phyloP scores from a whole-genome alignment of 805 yeast genomes.

The Candida takata region DNA sequence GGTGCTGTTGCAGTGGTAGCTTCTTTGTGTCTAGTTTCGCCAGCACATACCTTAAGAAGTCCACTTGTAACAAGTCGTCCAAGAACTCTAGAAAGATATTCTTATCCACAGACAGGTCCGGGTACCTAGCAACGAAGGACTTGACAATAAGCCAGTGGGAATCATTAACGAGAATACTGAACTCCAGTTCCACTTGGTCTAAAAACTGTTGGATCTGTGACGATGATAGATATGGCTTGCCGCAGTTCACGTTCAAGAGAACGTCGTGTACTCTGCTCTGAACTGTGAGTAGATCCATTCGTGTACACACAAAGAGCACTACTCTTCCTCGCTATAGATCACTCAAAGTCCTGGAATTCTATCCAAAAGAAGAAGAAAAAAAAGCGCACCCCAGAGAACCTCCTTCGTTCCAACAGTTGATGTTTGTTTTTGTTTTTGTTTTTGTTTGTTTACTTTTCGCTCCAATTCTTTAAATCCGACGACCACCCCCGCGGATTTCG shows the following conservation, averaged over 20 bases:
- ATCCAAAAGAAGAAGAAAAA: too few species aligned
- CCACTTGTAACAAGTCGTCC: conserved; percentile 13
- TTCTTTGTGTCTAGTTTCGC: conserved; percentile 8
- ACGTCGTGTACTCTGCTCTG: conserved; percentile 9
- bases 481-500: too few species aligned
- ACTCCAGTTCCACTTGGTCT: conserved; percentile 11
- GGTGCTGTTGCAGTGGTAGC: too few species aligned
- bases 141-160: conserved; percentile 10
- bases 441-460: neutral
- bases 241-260: conserved; percentile 8
- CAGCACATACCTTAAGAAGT: conserved; percentile 9
- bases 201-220: conserved; percentile 12
- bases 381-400: too few species aligned
- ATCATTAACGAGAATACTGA: conserved; percentile 8
- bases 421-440: neutral
- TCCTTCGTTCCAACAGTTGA: neutral
- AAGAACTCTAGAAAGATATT: conserved; percentile 10
- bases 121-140: conserved; percentile 10
- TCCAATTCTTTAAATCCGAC: too few species aligned
- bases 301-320: too few species aligned
- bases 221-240: conserved; percentile 9
- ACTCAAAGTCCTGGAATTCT: too few species aligned
- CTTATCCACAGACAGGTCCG: conserved; percentile 9
- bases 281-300: neutral
- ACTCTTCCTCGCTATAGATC: too few species aligned